phyloP scores from a whole-genome alignment of 345 rosid species.

The Sapria himalayana region DNA sequence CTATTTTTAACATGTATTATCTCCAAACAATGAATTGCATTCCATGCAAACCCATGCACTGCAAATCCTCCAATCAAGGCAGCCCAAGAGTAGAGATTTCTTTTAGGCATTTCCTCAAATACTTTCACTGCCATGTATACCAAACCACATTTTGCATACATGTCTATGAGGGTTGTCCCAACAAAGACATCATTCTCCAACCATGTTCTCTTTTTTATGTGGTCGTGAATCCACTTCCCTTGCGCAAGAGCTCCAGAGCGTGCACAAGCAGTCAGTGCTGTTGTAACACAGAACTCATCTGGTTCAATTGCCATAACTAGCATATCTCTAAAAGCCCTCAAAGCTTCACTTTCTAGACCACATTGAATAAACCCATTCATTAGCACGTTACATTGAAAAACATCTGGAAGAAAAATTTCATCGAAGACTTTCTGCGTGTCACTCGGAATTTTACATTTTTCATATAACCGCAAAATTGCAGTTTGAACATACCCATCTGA shows the following conservation, averaged over 20 bases:
- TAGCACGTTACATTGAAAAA: constrained; percentile 34
- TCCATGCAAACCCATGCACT: constrained; percentile 18
- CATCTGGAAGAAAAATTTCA: constrained; percentile 29
- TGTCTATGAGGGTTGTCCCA: constrained; percentile 37
- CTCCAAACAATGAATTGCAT: constrained; percentile 24
- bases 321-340: constrained; percentile 24
- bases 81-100: constrained; percentile 36
- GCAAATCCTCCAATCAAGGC: constrained; percentile 34
- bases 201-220: constrained; percentile 14
- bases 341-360: constrained; percentile 17
- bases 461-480: constrained; percentile 16
- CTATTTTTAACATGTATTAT: constrained; percentile 20
- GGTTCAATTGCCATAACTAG: constrained; percentile 23
- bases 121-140: constrained; percentile 22
- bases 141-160: constrained; percentile 44
- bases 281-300: constrained; percentile 26
- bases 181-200: constrained; percentile 22
- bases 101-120: constrained; percentile 20
- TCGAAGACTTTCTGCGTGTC: constrained; percentile 31
- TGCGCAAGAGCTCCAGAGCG: constrained; percentile 25
- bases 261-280: constrained; percentile 35
- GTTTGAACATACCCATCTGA: constrained; percentile 36
- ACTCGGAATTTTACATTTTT: constrained; percentile 7
- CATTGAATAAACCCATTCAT: constrained; percentile 23
- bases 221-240: constrained; percentile 41